phyloP scores from a whole-genome alignment of 306 rosid species.

The Pueraria montana region DNA sequence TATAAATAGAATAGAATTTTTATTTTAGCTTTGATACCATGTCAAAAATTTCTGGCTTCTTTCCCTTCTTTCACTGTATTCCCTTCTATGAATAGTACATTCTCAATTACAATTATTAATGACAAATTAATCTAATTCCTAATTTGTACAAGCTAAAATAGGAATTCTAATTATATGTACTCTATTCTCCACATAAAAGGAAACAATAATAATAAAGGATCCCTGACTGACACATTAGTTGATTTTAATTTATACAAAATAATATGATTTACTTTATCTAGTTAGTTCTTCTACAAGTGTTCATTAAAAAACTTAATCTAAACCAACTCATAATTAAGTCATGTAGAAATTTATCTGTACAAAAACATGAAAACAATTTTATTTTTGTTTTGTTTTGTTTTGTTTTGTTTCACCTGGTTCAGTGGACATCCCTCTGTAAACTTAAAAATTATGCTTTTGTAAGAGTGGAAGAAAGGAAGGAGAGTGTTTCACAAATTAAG shows the following conservation, averaged over 20 bases:
- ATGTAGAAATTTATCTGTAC: not conserved
- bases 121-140: not conserved
- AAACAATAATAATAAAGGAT: not conserved
- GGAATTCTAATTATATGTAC: too few relatives aligned
- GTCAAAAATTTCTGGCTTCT: not conserved
- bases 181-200: not conserved
- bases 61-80: not conserved
- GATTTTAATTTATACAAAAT: not conserved
- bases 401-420: constrained; percentile 22
- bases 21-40: too few relatives aligned
- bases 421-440: constrained; percentile 24
- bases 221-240: not conserved
- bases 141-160: not conserved
- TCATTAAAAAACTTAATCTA: not conserved
- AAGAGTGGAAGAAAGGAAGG: not conserved
- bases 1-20: too few relatives aligned
- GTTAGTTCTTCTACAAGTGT: not conserved
- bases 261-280: not conserved
- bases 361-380: not conserved
- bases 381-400: too few relatives aligned
- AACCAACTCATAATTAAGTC: not conserved
- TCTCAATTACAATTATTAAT: too few relatives aligned
- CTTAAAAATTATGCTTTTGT: constrained; percentile 8
- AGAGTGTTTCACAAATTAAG: not conserved
- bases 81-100: too few relatives aligned